Base-by-base conservation (phyloP, 129 eudicot genomes). In the Glebionis coronaria region DNA sequence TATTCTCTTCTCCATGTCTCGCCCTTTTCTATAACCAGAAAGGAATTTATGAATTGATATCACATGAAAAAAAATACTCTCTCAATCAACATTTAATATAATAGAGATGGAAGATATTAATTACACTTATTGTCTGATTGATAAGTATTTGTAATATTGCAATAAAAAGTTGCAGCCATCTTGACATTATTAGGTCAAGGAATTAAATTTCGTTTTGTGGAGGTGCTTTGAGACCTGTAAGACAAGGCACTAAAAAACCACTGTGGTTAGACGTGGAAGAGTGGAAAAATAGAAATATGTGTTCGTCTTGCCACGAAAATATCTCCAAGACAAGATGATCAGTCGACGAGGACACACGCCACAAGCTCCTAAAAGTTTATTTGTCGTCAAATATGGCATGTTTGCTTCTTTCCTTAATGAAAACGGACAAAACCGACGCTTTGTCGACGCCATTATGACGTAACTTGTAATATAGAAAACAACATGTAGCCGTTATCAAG, bases 141-240 rank as follows among this genome's bases (percentile, higher is more conserved):
- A n/a, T 35, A 68, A 40, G 70, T 76, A 68, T 35, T 75, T 75
- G 80, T 60, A 52, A 40, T 68, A 12, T 47, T 31, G 19, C 45
- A 68, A 51, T 75, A 23, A 68, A 68, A 14, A 18, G 2, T 18
- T 15, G 23, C 8, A 75, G 63, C 49, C 70, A 46, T 64, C 38
- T 56, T 42, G 64, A 20, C 28, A 63, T 63, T 57, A 44, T 23
- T 50, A 71, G 52, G 18, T 25, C 5, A 55, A 53, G 65, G 46
- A 55, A 55, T 73, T 16, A 25, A 73, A 50, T 25, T 40, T 25
- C 65, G 45, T 51, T 75, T 9, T 75, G 75, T 76, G 80, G 75
- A 76, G 63, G 70, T 60, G 45, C 59, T 76, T 76, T 76, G 53
- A 68, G 49, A 63, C 80, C 58, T 76, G 11, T 69, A 42, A 42